Conservation (phyloP, 2,329 filamentous ascomycete species). For the Penicillium sp. region DNA sequence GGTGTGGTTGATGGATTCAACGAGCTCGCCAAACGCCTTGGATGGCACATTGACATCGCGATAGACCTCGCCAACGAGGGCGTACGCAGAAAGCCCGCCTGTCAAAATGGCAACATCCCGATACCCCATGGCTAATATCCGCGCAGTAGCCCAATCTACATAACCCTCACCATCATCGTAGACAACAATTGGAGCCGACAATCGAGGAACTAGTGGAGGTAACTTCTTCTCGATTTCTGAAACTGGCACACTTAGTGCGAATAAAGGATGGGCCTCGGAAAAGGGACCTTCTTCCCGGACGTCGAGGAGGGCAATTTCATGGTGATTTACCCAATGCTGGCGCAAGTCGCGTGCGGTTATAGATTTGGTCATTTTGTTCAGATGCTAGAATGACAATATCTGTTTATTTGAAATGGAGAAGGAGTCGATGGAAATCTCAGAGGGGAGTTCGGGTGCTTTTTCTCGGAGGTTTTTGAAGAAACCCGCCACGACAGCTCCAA, state of each 20-base stretch:
- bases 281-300: slow-evolving; percentile 35
- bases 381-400: rapidly evolving
- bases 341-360: slow-evolving; percentile 24
- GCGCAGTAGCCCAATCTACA: slow-evolving; percentile 19
- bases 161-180: slow-evolving; percentile 33
- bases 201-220: slow-evolving; percentile 25
- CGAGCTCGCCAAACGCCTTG: slow-evolving; percentile 34
- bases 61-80: slow-evolving; percentile 27
- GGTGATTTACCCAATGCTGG: slow-evolving; percentile 21
- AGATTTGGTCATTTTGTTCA: slow-evolving; percentile 17
- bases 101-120: slow-evolving; percentile 23
- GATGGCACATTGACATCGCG: slow-evolving; percentile 33
- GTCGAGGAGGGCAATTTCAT: slow-evolving; percentile 30
- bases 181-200: slow-evolving; percentile 26
- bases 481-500: not conserved
- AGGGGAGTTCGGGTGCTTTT: not conserved
- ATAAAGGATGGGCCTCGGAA: slow-evolving; percentile 28
- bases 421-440: not conserved
- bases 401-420: not conserved
- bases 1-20: slow-evolving; percentile 31
- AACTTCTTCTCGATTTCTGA: slow-evolving; percentile 29
- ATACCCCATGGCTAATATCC: slow-evolving; percentile 26
- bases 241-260: slow-evolving; percentile 29
- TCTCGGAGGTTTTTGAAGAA: not conserved
- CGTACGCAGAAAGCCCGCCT: slow-evolving; percentile 27